Conservation (phyloP, 306 rosid species). For the Trifolium dubium region DNA sequence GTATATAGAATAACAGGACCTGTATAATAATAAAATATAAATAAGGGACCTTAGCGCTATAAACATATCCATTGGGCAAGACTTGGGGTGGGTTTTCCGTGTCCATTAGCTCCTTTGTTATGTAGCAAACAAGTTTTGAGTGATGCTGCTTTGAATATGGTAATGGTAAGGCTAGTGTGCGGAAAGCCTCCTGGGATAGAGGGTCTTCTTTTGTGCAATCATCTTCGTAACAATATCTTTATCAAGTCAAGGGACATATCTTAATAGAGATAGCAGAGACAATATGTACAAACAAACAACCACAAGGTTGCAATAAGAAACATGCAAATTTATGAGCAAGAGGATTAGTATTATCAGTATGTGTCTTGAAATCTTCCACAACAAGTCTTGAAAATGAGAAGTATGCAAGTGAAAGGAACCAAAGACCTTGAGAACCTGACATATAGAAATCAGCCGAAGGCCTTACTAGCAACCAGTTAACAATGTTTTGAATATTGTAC, state of each 20-base stretch:
- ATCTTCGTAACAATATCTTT: slow-evolving; percentile 90
- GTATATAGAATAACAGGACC: slow-evolving; percentile 16
- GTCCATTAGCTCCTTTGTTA: slow-evolving; percentile 96
- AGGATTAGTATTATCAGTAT: slow-evolving; percentile 16
- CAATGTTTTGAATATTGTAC: slow-evolving; percentile 10
- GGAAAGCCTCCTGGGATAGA: slow-evolving; percentile 83
- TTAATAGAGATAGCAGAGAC: slow-evolving; percentile 19
- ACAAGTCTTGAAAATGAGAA: slow-evolving; percentile 16
- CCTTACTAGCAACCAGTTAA: slow-evolving; percentile 16
- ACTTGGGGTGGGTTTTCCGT: slow-evolving; percentile 95
- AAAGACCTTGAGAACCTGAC: slow-evolving; percentile 25
- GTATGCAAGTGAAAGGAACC: slow-evolving; percentile 1
- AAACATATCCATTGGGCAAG: slow-evolving; percentile 91
- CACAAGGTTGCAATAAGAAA: slow-evolving; percentile 36
- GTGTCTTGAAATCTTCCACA: slow-evolving; percentile 23
- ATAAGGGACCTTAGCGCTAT: slow-evolving; percentile 77
- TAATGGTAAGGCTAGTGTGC: slow-evolving; percentile 76
- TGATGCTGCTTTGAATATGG: slow-evolving; percentile 95
- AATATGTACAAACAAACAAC: slow-evolving; percentile 9
- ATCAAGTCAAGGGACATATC: slow-evolving; percentile 64
- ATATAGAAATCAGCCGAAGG: slow-evolving; percentile 8
- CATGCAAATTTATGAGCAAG: slow-evolving; percentile 17
- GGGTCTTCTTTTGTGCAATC: slow-evolving; percentile 99
- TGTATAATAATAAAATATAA: background rate
- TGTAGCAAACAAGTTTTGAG: slow-evolving; percentile 96